Evolutionary conservation across 1,284 basidiomycete genomes (phyloP).

Genomic region (Naganishia sp.): DNA sequence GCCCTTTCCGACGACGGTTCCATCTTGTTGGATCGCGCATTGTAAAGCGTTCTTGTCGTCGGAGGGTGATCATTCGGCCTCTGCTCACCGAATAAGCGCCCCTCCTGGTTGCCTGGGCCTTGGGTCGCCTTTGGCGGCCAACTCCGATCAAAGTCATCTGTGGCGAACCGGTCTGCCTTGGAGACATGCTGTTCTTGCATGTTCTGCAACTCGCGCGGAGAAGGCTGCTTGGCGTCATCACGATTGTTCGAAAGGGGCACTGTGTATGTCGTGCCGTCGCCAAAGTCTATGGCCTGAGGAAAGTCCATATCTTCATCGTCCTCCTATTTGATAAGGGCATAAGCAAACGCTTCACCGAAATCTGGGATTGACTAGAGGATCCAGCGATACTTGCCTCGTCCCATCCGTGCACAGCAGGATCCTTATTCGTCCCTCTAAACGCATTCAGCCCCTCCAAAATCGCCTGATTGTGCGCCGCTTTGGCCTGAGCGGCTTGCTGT

Average conservation of each 20-base stretch:
- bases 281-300: conserved; percentile 88
- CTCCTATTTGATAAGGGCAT: conserved; percentile 5
- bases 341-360: background rate
- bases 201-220: conserved; percentile 40
- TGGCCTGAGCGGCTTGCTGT: conserved; percentile 51
- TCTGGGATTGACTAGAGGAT: background rate
- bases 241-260: conserved; percentile 59
- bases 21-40: conserved; percentile 79
- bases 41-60: conserved; percentile 69
- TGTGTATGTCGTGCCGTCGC: conserved; percentile 83
- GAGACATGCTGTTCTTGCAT: conserved; percentile 42
- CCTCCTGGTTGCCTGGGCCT: conserved; percentile 50
- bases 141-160: conserved; percentile 87
- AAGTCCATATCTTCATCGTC: conserved; percentile 81
- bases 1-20: conserved; percentile 58
- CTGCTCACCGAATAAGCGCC: conserved; percentile 41
- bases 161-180: conserved; percentile 50
- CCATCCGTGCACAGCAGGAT: conserved; percentile 92
- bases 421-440: conserved; percentile 84
- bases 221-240: conserved; percentile 14
- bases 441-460: conserved; percentile 66
- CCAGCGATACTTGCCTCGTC: conserved; percentile 70
- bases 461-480: conserved; percentile 63
- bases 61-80: conserved; percentile 31
- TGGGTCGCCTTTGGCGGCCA: conserved; percentile 65